Evolutionary conservation across 495 filamentous ascomycete species (phyloP).

Genomic region (Arthonia radiata): DNA sequence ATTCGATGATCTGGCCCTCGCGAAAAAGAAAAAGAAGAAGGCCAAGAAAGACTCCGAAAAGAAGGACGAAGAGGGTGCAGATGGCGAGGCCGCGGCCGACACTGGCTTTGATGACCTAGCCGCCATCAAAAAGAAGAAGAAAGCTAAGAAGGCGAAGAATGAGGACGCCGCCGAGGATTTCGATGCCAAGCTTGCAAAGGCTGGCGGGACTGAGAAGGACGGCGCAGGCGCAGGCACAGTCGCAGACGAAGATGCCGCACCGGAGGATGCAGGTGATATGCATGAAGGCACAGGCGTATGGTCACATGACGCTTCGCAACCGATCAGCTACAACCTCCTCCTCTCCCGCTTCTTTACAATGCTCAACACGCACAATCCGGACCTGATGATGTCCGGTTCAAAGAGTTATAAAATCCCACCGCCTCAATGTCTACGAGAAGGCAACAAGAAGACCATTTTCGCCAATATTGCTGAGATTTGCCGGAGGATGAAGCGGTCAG

Average conservation of each 20-base stretch:
- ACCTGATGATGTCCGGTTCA: conserved; percentile 62
- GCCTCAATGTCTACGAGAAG: conserved; percentile 96
- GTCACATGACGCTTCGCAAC: conserved; percentile 48
- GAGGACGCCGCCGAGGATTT: conserved; percentile 42
- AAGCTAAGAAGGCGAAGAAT: conserved; percentile 61
- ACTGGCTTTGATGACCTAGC: conserved; percentile 50
- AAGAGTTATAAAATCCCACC: conserved; percentile 97
- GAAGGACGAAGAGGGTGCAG: conserved; percentile 27
- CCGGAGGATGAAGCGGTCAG: conserved; percentile 86
- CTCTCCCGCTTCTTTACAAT: conserved; percentile 79
- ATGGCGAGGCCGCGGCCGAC: conserved; percentile 29
- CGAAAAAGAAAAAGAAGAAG: conserved; percentile 69
- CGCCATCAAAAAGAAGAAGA: conserved; percentile 81
- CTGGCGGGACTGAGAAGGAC: conserved; percentile 28
- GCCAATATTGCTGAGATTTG: conserved; percentile 88
- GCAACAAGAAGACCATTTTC: conserved; percentile 99
- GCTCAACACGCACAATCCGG: conserved; percentile 78
- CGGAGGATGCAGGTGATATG: conserved; percentile 42
- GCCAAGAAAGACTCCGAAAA: conserved; percentile 38
- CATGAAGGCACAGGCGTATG: conserved; percentile 86
- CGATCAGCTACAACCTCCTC: conserved; percentile 63
- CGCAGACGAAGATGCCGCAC: conserved; percentile 20
- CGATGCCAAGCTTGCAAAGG: conserved; percentile 56
- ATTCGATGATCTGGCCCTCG: conserved; percentile 72
- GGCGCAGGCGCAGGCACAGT: conserved; percentile 22